Evolutionary conservation across 2,329 filamentous ascomycete genomes (phyloP).

Genomic region (Periconia sp.): DNA sequence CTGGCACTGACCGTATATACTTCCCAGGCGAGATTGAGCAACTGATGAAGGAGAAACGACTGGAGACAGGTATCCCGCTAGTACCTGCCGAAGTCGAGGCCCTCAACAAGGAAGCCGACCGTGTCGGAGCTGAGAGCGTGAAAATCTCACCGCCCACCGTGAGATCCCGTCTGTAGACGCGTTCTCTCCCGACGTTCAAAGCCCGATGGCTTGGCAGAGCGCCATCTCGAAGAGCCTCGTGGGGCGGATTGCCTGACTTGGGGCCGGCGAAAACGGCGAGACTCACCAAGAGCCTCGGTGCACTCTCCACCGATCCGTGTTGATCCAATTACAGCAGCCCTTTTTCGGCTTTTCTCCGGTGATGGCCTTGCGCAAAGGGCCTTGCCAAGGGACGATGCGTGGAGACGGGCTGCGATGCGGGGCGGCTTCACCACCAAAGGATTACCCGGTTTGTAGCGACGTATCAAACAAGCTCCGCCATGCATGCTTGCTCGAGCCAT

Average conservation of each 20-base stretch:
- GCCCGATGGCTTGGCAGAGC: too few species aligned
- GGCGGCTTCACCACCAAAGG: too few species aligned
- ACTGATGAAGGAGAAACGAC: constrained; percentile 51
- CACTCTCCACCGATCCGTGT: too few species aligned
- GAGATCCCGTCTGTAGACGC: background rate
- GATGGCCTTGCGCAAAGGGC: too few species aligned
- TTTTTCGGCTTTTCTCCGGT: too few species aligned
- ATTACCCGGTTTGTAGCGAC: too few species aligned
- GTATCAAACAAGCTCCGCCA: constrained; percentile 1
- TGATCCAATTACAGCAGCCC: too few species aligned
- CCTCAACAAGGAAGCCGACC: constrained; percentile 57
- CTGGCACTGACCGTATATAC: constrained; percentile 61
- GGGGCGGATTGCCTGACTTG: too few species aligned
- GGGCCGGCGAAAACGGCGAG: too few species aligned
- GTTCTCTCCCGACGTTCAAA: background rate
- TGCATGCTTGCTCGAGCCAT: constrained; percentile 1
- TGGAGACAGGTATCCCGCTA: constrained; percentile 55
- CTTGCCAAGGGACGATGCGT: too few species aligned
- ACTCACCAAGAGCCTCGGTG: too few species aligned
- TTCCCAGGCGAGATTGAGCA: constrained; percentile 65
- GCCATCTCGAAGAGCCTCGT: too few species aligned
- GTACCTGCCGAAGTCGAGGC: constrained; percentile 56
- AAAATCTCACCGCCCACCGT: background rate
- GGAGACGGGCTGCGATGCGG: background rate
- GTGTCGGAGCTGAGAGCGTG: constrained; percentile 43